A percentile compares a stretch with the other conserved stretches of the same genome.
Conservation (phyloP, 371 early-diverging fungal genomes). For the Mucor velutinosus region DNA sequence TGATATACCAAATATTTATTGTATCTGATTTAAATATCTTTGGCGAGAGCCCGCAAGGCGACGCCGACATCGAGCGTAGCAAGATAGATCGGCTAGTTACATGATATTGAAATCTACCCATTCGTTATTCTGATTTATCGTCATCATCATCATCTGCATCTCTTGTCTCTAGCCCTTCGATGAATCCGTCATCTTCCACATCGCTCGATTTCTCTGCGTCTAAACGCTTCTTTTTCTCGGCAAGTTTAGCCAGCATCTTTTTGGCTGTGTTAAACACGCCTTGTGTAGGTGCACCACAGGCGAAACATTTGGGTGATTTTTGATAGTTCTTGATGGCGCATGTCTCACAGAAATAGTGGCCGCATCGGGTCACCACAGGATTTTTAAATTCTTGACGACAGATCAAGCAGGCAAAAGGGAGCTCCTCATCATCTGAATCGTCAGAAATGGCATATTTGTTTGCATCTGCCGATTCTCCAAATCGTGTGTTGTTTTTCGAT, state of each 20-base stretch:
- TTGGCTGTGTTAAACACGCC: conserved; percentile 89
- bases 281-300: conserved; percentile 82
- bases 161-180: conserved; percentile 39
- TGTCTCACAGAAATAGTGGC: conserved; percentile 95
- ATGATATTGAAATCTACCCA: too few species aligned
- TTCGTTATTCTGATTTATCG: background rate
- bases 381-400: conserved; percentile 85
- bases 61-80: too few species aligned
- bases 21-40: too few species aligned
- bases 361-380: conserved; percentile 92
- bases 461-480: conserved; percentile 49
- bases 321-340: conserved; percentile 85
- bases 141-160: conserved; percentile 16
- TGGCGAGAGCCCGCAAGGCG: too few species aligned
- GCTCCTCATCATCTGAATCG: conserved; percentile 56
- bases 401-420: conserved; percentile 94
- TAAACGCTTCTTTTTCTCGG: conserved; percentile 44
- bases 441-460: conserved; percentile 57
- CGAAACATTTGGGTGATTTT: conserved; percentile 90
- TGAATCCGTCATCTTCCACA: conserved; percentile 26
- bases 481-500: conserved; percentile 62
- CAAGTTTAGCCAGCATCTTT: conserved; percentile 71
- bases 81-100: too few species aligned
- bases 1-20: too few species aligned
- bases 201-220: conserved; percentile 40